Conservation (phyloP, 163 green algal genomes). For the Coccomyxa subellipsoidea region DNA sequence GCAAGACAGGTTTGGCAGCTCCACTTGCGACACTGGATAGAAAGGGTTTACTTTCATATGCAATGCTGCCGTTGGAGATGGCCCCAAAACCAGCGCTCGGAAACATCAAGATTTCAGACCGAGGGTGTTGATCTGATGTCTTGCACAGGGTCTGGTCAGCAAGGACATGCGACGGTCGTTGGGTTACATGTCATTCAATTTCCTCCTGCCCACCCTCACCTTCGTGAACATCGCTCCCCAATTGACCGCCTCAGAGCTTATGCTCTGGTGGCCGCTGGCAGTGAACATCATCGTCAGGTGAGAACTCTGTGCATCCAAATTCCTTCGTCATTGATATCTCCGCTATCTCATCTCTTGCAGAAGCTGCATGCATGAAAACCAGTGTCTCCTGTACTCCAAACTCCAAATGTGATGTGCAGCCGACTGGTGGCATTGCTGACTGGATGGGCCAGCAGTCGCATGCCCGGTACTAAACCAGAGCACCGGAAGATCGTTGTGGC, state of each 20-base stretch:
- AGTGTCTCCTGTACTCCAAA: not conserved
- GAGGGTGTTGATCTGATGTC: too few relatives aligned
- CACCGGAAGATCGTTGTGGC: conserved; percentile 2
- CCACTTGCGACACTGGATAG: too few relatives aligned
- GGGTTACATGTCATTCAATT: not conserved
- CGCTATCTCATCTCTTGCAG: not conserved
- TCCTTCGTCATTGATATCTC: too few relatives aligned
- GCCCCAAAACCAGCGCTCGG: too few relatives aligned
- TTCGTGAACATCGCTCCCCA: not conserved
- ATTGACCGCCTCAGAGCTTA: not conserved
- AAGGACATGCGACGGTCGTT: not conserved
- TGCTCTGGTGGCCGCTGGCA: not conserved
- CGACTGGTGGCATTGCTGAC: not conserved
- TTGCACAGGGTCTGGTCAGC: not conserved
- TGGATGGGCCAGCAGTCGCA: not conserved
- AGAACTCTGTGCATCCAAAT: too few relatives aligned
- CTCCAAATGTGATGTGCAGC: not conserved
- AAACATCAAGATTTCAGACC: too few relatives aligned
- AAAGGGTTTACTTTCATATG: too few relatives aligned
- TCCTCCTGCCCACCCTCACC: not conserved
- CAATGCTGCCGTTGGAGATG: too few relatives aligned
- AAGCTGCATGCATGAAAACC: not conserved
- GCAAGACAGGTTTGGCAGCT: not conserved
- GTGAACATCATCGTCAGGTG: conserved; percentile 2
- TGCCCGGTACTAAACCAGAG: not conserved